A percentile compares a stretch with the other conserved stretches of the same genome.
These are phyloP conservation scores for Trypanosoma grayi DNA, from an alignment of 208 protist genomes.

Conservation along the genomic window DNA sequence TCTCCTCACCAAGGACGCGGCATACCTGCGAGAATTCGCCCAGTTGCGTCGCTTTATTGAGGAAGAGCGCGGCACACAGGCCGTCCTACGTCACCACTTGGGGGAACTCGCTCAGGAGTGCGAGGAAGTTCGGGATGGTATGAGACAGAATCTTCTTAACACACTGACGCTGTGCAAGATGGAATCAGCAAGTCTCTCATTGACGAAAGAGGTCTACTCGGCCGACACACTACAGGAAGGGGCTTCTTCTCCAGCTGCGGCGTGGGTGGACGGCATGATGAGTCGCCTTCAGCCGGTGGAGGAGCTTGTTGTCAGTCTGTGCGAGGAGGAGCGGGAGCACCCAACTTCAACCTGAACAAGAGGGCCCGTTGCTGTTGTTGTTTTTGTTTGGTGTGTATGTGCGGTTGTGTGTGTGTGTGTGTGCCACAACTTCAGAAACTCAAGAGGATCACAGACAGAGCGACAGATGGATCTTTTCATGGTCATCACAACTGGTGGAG, in stretches of 20 bases:
- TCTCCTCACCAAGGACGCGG: slow-evolving; percentile 10
- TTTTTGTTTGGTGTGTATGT: too few species aligned
- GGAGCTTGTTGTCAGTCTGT: not conserved
- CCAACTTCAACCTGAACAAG: not conserved
- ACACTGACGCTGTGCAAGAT: not conserved
- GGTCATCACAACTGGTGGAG: too few species aligned
- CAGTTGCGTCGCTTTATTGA: slow-evolving; percentile 3
- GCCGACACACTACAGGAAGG: not conserved
- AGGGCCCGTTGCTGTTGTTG: not conserved
- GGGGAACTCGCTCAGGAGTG: not conserved
- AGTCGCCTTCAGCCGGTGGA: slow-evolving; percentile 4
- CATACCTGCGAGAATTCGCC: slow-evolving; percentile 11
- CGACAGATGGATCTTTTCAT: not conserved
- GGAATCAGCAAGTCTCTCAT: not conserved
- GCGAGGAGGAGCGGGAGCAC: not conserved
- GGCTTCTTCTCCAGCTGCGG: not conserved
- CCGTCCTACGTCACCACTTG: not conserved
- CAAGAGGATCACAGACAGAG: not conserved
- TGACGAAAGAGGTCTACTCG: not conserved
- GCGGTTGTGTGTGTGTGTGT: too few species aligned
- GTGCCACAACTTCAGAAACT: too few species aligned
- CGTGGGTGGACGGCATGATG: slow-evolving; percentile 4
- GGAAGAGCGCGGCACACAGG: slow-evolving; percentile 2
- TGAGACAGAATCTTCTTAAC: not conserved
- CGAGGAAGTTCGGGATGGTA: not conserved